Evolutionary conservation across 2,329 filamentous ascomycete genomes (phyloP).

Genomic region (Pseudocercospora fijiensis): DNA sequence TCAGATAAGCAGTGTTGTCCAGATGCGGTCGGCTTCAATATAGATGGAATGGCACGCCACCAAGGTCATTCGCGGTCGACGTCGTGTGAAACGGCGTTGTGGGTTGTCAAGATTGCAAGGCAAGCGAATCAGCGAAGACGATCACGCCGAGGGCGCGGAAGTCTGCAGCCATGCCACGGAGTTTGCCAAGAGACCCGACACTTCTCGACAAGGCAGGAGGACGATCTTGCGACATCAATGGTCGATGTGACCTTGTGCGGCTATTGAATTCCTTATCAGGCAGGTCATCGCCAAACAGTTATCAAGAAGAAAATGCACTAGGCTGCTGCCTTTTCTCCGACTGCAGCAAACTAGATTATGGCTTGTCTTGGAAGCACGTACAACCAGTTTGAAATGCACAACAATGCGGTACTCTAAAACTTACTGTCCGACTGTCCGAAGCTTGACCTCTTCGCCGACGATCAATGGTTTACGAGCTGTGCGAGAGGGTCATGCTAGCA

Average conservation of each 20-base stretch:
- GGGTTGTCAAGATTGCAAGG: conserved; percentile 4
- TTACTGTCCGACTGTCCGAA: background rate
- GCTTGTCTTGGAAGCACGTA: background rate
- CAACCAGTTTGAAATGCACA: background rate
- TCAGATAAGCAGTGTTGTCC: conserved; percentile 10
- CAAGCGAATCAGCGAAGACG: conserved; percentile 11
- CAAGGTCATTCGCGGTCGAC: conserved; percentile 3
- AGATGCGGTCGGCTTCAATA: background rate
- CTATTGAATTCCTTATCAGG: conserved; percentile 11
- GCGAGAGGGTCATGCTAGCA: background rate
- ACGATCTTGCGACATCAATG: conserved; percentile 13
- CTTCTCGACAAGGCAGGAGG: conserved; percentile 1
- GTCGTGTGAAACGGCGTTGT: conserved; percentile 6
- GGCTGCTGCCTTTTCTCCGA: conserved; percentile 2
- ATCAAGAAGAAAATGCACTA: background rate
- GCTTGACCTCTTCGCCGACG: background rate
- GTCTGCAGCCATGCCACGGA: conserved; percentile 5
- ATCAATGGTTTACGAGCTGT: background rate
- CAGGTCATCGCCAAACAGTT: conserved; percentile 11
- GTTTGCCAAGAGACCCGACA: conserved; percentile 2
- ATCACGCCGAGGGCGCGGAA: background rate
- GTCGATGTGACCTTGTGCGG: conserved; percentile 16
- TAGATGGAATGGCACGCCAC: conserved; percentile 3
- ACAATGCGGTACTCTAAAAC: conserved; percentile 3
- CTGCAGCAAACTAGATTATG: background rate